phyloP scores from a whole-genome alignment of 1,284 basidiomycete genomes.

The Fomitopsis betulina region DNA sequence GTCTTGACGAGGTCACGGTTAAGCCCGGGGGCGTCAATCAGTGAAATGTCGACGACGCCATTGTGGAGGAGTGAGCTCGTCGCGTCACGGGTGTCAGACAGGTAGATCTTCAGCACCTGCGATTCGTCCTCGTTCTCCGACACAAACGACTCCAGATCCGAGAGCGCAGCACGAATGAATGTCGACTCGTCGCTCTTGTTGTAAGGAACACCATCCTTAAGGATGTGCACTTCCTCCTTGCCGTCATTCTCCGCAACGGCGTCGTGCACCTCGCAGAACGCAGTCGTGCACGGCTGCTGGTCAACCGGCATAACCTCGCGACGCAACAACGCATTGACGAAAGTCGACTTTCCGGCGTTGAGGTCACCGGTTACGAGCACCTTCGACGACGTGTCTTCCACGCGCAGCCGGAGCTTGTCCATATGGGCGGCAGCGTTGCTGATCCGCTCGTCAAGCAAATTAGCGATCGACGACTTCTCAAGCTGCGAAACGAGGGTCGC shows the following conservation, averaged over 20 bases:
- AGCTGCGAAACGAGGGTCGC: conserved; percentile 85
- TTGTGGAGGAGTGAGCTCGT: conserved; percentile 90
- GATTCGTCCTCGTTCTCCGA: conserved; percentile 74
- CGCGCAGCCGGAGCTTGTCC: conserved; percentile 79
- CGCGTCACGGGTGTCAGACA: conserved; percentile 69
- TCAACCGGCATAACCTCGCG: conserved; percentile 95
- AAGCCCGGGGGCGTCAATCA: conserved; percentile 97
- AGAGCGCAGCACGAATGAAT: conserved; percentile 65
- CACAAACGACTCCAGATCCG: conserved; percentile 79
- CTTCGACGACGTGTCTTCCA: conserved; percentile 91
- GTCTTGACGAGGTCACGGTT: conserved; percentile 97
- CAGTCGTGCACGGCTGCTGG: conserved; percentile 96
- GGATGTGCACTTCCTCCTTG: conserved; percentile 79
- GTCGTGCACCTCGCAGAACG: conserved; percentile 97
- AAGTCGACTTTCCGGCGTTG: conserved; percentile 98
- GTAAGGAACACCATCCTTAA: conserved; percentile 71
- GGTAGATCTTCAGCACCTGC: conserved; percentile 80
- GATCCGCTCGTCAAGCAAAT: conserved; percentile 87
- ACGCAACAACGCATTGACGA: conserved; percentile 91
- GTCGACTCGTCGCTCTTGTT: conserved; percentile 71
- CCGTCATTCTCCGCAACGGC: conserved; percentile 74
- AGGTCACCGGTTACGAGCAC: conserved; percentile 99
- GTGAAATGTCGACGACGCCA: conserved; percentile 95
- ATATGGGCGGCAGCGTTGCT: conserved; percentile 78
- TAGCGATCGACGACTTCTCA: conserved; percentile 90